Evolutionary conservation across 2,329 filamentous ascomycete genomes (phyloP).

Genomic region (Periglandula ipomoeae): DNA sequence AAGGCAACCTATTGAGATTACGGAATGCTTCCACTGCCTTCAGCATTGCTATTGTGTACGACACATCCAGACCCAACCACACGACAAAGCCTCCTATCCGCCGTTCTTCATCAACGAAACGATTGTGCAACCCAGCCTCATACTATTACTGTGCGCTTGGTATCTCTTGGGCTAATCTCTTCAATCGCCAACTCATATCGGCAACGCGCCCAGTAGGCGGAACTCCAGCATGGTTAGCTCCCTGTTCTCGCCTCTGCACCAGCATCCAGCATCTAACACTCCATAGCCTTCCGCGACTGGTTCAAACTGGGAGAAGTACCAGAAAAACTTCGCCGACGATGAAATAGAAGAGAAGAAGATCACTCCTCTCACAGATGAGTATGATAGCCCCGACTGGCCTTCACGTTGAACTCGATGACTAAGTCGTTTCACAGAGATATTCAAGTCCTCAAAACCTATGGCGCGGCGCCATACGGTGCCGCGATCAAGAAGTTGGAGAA

Average conservation of each 20-base stretch:
- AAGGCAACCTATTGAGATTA: slow-evolving; percentile 31
- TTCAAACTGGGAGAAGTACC: slow-evolving; percentile 95
- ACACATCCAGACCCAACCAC: slow-evolving; percentile 12
- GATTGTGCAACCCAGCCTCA: background rate
- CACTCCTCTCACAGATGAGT: slow-evolving; percentile 93
- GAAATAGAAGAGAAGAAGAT: slow-evolving; percentile 99
- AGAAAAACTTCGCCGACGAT: slow-evolving; percentile 93
- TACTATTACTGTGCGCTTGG: no score
- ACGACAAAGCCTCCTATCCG: slow-evolving; percentile 1
- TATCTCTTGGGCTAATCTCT: background rate
- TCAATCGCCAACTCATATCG: slow-evolving; percentile 3
- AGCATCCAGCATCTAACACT: slow-evolving; percentile 15
- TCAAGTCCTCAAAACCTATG: slow-evolving; percentile 97
- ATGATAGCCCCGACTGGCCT: slow-evolving; percentile 29
- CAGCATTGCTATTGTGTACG: slow-evolving; percentile 16
- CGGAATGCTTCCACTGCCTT: slow-evolving; percentile 27
- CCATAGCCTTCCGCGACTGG: slow-evolving; percentile 87
- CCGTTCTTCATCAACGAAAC: background rate
- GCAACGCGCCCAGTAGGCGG: slow-evolving; percentile 18
- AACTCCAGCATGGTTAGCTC: slow-evolving; percentile 33
- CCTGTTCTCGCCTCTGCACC: background rate
- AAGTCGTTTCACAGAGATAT: slow-evolving; percentile 63
- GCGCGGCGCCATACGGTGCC: slow-evolving; percentile 88
- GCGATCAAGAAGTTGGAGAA: slow-evolving; percentile 96
- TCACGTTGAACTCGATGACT: slow-evolving; percentile 12